These are phyloP conservation scores for Eucalyptus coolabah DNA, from an alignment of 345 rosid genomes.

Conservation along the genomic window DNA sequence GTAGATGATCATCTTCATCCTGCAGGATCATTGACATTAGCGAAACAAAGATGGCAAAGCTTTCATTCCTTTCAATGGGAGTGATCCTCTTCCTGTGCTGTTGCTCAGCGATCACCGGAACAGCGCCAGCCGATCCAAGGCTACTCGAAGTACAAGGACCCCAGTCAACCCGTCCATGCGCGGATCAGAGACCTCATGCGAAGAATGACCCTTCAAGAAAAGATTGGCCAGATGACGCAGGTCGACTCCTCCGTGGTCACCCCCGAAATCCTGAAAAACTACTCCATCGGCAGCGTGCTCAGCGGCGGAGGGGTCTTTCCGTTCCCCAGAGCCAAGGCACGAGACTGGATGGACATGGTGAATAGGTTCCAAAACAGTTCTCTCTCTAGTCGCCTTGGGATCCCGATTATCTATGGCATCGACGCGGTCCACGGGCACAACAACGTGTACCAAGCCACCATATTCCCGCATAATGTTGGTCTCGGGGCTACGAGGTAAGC, in stretches of 20 bases:
- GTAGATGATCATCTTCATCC: not conserved
- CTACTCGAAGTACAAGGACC: conserved; percentile 9
- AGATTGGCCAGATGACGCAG: conserved; percentile 33
- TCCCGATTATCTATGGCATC: conserved; percentile 68
- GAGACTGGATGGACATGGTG: conserved; percentile 23
- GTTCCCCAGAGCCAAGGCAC: conserved; percentile 14
- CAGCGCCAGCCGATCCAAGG: not conserved
- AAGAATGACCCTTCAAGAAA: conserved; percentile 16
- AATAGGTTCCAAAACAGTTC: conserved; percentile 37
- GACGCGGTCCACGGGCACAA: conserved; percentile 51
- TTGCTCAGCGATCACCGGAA: not conserved
- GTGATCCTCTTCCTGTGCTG: not conserved
- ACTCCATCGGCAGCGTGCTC: conserved; percentile 66
- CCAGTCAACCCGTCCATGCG: not conserved
- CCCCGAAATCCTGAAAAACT: conserved; percentile 28
- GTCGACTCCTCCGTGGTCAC: conserved; percentile 11
- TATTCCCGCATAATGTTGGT: conserved; percentile 37
- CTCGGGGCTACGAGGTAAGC: conserved; percentile 65
- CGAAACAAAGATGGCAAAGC: not conserved
- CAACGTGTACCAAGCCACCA: conserved; percentile 30
- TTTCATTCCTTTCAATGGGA: not conserved
- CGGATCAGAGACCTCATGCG: conserved; percentile 14
- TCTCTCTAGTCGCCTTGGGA: conserved; percentile 59
- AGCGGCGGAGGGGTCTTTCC: conserved; percentile 59
- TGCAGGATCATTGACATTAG: not conserved